phyloP scores from a whole-genome alignment of 768 basidiomycete species.

The Obba rivulosa region DNA sequence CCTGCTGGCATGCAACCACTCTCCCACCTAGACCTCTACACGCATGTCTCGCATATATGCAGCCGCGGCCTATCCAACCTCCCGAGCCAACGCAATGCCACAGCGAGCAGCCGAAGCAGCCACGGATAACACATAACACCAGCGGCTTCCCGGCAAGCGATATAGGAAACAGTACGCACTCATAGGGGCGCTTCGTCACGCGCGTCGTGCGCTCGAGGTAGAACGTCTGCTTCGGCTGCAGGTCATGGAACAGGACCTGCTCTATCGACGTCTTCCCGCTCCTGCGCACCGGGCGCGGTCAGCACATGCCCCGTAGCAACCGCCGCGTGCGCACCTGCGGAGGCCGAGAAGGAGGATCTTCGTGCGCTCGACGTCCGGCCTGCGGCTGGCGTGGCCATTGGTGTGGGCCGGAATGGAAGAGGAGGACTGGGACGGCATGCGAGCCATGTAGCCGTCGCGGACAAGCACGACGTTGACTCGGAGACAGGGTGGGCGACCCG shows the following conservation, averaged over 20 bases:
- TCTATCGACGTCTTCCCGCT: constrained; percentile 91
- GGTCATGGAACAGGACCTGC: constrained; percentile 85
- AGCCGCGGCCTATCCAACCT: too few relatives aligned
- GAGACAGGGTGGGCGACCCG: too few relatives aligned
- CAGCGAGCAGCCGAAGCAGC: too few relatives aligned
- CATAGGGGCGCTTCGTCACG: constrained; percentile 66
- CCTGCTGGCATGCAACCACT: too few relatives aligned
- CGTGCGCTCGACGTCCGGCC: constrained; percentile 35
- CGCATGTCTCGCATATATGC: too few relatives aligned
- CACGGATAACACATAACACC: not conserved
- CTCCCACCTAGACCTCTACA: too few relatives aligned
- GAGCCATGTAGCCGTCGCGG: not conserved
- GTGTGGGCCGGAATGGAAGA: not conserved
- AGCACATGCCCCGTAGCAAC: not conserved
- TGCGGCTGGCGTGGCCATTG: not conserved
- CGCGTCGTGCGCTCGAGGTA: constrained; percentile 86
- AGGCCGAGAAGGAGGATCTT: constrained; percentile 72
- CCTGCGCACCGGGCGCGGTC: constrained; percentile 33
- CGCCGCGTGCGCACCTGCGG: constrained; percentile 43
- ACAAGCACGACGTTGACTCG: too few relatives aligned
- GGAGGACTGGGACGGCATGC: constrained; percentile 3
- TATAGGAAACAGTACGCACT: constrained; percentile 48
- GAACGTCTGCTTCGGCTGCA: constrained; percentile 80
- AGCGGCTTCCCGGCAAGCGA: not conserved
- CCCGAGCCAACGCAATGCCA: too few relatives aligned